Evolutionary conservation across 2,329 filamentous ascomycete species (phyloP), one percentile per base, ranked within the genome.

Genomic region (Colletotrichum sidae): DNA sequence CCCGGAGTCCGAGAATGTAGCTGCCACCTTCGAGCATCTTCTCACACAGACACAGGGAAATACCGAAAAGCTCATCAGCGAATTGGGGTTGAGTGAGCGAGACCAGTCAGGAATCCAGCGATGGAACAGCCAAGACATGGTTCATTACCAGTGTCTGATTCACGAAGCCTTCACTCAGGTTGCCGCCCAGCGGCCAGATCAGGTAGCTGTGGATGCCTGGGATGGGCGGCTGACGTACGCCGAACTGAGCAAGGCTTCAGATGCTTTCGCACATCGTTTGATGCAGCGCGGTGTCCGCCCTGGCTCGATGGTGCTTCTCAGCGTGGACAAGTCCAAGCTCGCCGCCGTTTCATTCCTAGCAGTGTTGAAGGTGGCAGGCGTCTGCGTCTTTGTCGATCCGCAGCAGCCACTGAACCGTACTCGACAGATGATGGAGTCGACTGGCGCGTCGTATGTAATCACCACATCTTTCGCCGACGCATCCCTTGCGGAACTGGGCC

Each of bases 301-400:
- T 0, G 77, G 77, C 35, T 67, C 65, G 2, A 42, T 78, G 0
- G 72, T 80, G 5, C 75, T 76, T 0, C 57, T 80, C 42, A 68
- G 59, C 34, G 72, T 73, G 34, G 66, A 69, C 25, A 75, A 75
- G 67, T 71, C 61, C 8, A 25, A 53, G 15, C 69, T 61, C 67
- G 66, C 68, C 13, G 8, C 68, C 1, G 64, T 74, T 1, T 65
- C 70, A 2, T 67, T 72, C 39, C 34, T 74, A 13, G 73, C 61
- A 7, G 60, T 75, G 9, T 57, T 74, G 8, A 71, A 74, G 56
- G 68, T 71, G 6, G 75, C 74, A 4, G 73, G 68, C 11, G 71
- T 63, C 34, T 67, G 70, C 49, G 66, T 76, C 3, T 70, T 59
- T 17, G 53, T 71, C 13, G 55, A 67, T 17, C 39, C 38, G 11